A percentile compares a stretch with the other conserved stretches of the same genome.
phyloP scores from a whole-genome alignment of 164 flowering plant species.

The Echeveria elegans region DNA sequence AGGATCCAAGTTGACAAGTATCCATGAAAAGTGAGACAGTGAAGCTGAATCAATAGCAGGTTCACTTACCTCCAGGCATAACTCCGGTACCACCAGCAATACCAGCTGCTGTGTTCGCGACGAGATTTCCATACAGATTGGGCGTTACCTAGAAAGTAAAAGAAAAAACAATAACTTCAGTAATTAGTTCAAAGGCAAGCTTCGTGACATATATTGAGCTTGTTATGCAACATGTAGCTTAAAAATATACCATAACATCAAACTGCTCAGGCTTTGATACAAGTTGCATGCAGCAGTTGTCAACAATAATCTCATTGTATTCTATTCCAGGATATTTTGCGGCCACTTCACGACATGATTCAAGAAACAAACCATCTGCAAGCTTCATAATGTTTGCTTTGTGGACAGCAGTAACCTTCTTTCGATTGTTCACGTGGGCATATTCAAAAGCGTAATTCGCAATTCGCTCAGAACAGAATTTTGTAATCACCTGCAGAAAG shows the following conservation, averaged over 20 bases:
- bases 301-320: not conserved
- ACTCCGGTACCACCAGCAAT: not conserved
- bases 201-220: not conserved
- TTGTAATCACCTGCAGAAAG: not conserved
- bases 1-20: not conserved
- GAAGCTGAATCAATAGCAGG: not conserved
- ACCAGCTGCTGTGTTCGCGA: not conserved
- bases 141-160: not conserved
- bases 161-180: not conserved
- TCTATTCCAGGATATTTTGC: not conserved
- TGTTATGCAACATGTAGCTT: not conserved
- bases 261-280: not conserved
- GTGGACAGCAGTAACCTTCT: not conserved
- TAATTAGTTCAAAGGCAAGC: not conserved
- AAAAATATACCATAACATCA: not conserved
- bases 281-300: not conserved
- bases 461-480: not conserved
- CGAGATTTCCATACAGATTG: not conserved
- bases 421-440: not conserved
- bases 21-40: not conserved
- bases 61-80: not conserved
- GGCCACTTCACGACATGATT: not conserved
- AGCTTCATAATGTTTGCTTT: not conserved
- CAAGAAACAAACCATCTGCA: not conserved
- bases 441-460: not conserved